These are phyloP conservation scores for Fusarium odoratissimum DNA, from an alignment of 2,329 filamentous ascomycete genomes.

Conservation along the genomic window DNA sequence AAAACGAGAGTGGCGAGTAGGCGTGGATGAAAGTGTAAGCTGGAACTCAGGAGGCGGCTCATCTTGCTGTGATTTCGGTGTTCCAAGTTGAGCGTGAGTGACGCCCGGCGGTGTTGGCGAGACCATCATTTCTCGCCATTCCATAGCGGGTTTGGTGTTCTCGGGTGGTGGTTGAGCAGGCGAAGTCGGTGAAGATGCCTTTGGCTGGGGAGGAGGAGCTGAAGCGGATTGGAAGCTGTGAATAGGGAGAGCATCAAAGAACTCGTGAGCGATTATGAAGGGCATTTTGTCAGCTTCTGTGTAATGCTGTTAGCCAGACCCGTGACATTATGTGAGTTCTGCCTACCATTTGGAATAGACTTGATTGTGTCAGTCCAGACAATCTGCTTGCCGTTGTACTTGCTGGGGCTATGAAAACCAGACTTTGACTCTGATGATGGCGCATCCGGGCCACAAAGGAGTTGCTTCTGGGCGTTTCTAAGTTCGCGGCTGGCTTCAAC, in stretches of 20 bases:
- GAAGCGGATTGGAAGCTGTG: constrained; percentile 88
- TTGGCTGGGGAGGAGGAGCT: constrained; percentile 46
- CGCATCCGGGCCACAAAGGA: constrained; percentile 80
- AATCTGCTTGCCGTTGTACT: constrained; percentile 79
- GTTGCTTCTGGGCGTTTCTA: constrained; percentile 78
- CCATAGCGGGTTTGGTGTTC: constrained; percentile 56
- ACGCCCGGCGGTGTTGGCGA: constrained; percentile 70
- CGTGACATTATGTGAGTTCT: neutral
- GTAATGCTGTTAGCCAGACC: constrained; percentile 8
- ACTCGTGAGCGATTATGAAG: constrained; percentile 96
- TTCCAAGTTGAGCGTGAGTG: constrained; percentile 65
- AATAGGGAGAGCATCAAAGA: constrained; percentile 97
- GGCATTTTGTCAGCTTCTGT: constrained; percentile 77
- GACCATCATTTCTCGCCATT: constrained; percentile 88
- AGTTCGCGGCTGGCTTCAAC: constrained; percentile 91
- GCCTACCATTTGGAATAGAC: constrained; percentile 76
- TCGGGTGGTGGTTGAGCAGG: constrained; percentile 52
- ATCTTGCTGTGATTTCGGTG: constrained; percentile 62
- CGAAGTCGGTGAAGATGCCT: constrained; percentile 43
- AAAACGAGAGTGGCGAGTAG: constrained; percentile 86
- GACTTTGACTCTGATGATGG: constrained; percentile 76
- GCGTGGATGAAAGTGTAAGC: constrained; percentile 77
- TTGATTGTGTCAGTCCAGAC: constrained; percentile 92
- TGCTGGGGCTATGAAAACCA: constrained; percentile 80
- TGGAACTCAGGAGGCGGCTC: constrained; percentile 83